Evolutionary conservation across 2,329 filamentous ascomycete species (phyloP), one percentile per base, ranked within the genome.

Genomic region (Fusarium falciforme): DNA sequence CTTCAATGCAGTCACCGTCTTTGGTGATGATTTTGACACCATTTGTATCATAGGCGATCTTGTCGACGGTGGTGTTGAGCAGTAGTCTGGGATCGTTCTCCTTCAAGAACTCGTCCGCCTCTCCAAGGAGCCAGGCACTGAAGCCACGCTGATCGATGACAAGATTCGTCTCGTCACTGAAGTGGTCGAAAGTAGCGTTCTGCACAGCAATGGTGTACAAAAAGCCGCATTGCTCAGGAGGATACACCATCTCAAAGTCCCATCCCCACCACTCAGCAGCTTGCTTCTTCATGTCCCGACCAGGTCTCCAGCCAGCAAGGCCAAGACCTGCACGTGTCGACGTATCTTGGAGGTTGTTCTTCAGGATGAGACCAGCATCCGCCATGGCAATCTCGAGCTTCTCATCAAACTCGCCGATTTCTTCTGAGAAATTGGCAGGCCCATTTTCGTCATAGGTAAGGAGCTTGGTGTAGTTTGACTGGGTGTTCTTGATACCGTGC

Each of bases 111-210:
- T 87, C 87, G 1, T 84, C 81, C 0, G 90, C 90, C 76, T 92
- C 87, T 20, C 85, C 85, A 29, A 87, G 83, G 27, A 93, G 85
- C 71, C 91, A 89, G 16, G 85, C 77, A 67, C 87, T 90, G 80
- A 89, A 92, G 4, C 91, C 91, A 1, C 91, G 86, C 49, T 87
- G 86, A 68, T 93, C 91, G 35, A 85, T 81, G 44, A 91, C 90
- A 33, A 89, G 87, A 71, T 91, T 89, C 78, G 91, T 92, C 20
- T 86, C 86, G 17, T 90, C 86, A n/a, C 87, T 87, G 79, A 87
- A 93, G 67, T 91, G 87, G 69, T 90, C 87, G 74, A 90, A 92
- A 0, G 90, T 91, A 10, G 90, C 81, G 76, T 93, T 93, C 52
- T 89, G 85, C 3, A 84, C 87, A 0, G 88, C 85, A 16, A 87